Evolutionary conservation across 73 alveolate genomes (phyloP).

Genomic region (Paramecium biaurelia): DNA sequence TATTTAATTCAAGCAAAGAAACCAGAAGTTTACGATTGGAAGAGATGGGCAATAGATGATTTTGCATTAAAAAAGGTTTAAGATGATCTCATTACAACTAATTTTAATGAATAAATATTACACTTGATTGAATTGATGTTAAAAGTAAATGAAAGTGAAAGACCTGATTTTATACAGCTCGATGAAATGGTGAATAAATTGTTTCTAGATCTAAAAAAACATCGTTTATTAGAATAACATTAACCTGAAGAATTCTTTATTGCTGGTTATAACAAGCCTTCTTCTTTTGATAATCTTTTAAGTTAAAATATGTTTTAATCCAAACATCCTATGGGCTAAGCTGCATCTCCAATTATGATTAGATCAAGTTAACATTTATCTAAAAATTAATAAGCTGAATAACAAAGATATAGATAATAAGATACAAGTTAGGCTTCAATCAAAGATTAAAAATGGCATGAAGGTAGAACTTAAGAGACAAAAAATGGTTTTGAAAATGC

Average conservation of each 20-base stretch:
- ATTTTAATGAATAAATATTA: background rate
- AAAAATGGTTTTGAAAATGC: background rate
- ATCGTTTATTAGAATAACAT: background rate
- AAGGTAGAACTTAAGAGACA: background rate
- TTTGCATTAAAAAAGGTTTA: background rate
- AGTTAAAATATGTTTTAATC: background rate
- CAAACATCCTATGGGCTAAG: background rate
- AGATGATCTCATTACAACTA: background rate
- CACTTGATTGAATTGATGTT: background rate
- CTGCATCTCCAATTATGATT: background rate
- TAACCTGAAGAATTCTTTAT: background rate
- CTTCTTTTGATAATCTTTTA: background rate
- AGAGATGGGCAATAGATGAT: background rate
- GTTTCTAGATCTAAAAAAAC: background rate
- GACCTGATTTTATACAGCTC: background rate
- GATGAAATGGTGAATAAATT: background rate
- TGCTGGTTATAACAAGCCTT: background rate
- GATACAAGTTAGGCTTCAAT: background rate
- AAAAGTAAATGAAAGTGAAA: background rate
- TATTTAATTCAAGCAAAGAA: background rate
- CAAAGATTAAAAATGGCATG: background rate
- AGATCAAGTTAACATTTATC: background rate
- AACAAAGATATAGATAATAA: background rate
- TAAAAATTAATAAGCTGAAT: background rate
- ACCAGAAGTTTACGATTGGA: conserved; percentile 35